Conservation (phyloP, 139 green algal genomes). For the Desmodesmus armatus region DNA sequence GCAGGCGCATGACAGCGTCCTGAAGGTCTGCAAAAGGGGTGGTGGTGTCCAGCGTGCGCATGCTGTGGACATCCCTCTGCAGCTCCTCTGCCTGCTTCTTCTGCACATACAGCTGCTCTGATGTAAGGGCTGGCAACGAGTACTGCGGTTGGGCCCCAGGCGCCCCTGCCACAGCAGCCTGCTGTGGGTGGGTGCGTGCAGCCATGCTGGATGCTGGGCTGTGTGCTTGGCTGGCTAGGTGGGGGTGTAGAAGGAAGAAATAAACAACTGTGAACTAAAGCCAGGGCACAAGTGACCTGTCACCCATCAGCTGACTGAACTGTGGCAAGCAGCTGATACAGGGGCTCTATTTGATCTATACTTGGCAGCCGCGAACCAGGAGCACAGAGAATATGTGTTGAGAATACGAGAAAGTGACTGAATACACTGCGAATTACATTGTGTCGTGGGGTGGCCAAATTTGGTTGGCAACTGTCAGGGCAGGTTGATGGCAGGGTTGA, state of each 20-base stretch:
- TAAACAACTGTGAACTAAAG: no score
- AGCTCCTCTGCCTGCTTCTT: constrained; percentile 43
- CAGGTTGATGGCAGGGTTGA: no score
- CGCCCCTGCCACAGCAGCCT: not conserved
- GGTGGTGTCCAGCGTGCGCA: constrained; percentile 50
- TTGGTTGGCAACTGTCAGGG: no score
- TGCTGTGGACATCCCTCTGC: constrained; percentile 7
- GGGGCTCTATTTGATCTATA: no score
- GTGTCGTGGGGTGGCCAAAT: no score
- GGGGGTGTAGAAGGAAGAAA: no score
- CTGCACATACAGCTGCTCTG: constrained; percentile 39
- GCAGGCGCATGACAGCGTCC: constrained; percentile 68
- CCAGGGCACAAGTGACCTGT: not conserved
- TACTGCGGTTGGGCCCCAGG: not conserved
- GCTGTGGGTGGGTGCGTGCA: not conserved
- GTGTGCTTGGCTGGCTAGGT: not conserved
- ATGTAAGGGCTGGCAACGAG: constrained; percentile 13
- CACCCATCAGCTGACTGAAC: no score
- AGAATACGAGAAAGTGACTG: no score
- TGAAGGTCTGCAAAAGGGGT: constrained; percentile 58
- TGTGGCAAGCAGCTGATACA: no score
- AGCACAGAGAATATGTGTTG: no score
- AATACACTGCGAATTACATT: no score
- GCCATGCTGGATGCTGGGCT: constrained; percentile 6
- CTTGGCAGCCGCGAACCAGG: no score